phyloP scores from a whole-genome alignment of 2,329 filamentous ascomycete species.

The Sclerotinia sclerotiorum region DNA sequence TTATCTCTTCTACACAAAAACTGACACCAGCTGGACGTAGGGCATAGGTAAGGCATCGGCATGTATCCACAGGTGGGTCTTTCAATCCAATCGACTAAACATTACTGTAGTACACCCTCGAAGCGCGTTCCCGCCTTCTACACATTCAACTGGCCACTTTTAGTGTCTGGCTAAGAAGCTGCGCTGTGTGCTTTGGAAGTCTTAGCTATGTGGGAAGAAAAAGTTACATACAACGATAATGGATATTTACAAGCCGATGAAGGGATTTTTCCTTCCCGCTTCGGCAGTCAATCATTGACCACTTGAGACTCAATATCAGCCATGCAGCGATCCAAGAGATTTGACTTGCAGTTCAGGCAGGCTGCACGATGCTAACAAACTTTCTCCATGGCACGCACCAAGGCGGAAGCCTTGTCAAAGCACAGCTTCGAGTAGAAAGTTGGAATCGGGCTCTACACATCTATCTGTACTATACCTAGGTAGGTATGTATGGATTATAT shows the following conservation, averaged over 20 bases:
- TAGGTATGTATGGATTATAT: neutral
- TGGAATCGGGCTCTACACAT: neutral
- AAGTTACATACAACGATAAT: conserved; percentile 1
- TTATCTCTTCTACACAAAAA: conserved; percentile 1
- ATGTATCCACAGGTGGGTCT: neutral
- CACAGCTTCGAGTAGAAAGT: neutral
- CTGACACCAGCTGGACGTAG: conserved; percentile 1
- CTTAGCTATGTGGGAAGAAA: neutral
- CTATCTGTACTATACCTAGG: no score
- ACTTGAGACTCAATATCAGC: neutral
- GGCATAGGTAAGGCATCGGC: neutral
- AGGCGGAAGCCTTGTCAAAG: neutral
- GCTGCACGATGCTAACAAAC: neutral
- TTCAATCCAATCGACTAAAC: neutral
- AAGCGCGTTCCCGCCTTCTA: neutral
- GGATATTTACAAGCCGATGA: neutral
- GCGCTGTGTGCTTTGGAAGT: neutral
- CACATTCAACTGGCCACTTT: neutral
- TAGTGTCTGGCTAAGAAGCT: neutral
- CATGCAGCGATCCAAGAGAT: neutral
- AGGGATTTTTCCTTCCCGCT: neutral
- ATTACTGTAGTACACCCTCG: neutral
- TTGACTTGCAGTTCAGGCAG: neutral
- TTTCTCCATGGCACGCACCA: no score
- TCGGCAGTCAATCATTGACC: neutral